These are phyloP conservation scores for Rhododendron simsii DNA, from an alignment of 148 eudicot genomes.

Conservation along the genomic window DNA sequence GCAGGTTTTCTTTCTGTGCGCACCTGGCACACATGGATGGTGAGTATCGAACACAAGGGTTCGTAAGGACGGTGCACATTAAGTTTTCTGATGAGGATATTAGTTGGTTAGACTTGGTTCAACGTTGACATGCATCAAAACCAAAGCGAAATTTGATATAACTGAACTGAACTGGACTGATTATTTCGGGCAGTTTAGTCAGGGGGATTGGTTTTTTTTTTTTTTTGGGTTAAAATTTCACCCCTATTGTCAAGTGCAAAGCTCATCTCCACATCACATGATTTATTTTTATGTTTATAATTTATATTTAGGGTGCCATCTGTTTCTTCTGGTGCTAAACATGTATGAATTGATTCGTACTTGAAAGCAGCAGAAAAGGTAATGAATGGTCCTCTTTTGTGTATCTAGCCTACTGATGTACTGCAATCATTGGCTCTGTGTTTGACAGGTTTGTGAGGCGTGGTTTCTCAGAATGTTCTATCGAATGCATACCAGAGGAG, in stretches of 20 bases:
- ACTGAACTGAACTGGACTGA: background rate
- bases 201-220: background rate
- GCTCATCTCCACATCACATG: background rate
- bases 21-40: background rate
- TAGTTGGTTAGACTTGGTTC: background rate
- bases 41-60: background rate
- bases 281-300: background rate
- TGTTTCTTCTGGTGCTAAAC: background rate
- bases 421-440: no score
- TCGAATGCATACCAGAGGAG: constrained; percentile 64
- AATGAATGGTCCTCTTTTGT: background rate
- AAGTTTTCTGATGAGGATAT: background rate
- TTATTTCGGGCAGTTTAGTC: background rate
- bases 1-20: background rate
- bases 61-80: background rate
- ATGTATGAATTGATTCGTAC: background rate
- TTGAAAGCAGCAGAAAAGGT: background rate
- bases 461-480: constrained; percentile 81
- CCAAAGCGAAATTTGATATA: background rate
- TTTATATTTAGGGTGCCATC: background rate
- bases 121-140: background rate
- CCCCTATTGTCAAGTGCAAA: background rate
- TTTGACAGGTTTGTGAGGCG: constrained; percentile 86
- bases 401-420: background rate
- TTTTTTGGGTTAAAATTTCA: background rate